phyloP scores from a whole-genome alignment of 1,284 basidiomycete species.

The Sphagnurus paluster region DNA sequence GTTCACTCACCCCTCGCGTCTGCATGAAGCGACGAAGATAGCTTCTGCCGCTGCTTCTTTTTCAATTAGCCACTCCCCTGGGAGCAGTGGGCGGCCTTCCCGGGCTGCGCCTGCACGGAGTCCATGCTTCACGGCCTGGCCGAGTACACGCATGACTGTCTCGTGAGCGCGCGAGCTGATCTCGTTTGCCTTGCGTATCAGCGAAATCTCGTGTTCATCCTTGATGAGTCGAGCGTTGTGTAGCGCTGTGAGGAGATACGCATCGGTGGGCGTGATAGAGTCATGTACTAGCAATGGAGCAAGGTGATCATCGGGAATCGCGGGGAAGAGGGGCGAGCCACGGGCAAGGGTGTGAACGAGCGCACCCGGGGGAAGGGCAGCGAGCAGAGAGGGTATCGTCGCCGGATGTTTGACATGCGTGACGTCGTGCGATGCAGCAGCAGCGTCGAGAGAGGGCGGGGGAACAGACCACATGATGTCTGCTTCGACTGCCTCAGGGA shows the following conservation, averaged over 20 bases:
- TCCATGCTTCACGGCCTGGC: constrained; percentile 63
- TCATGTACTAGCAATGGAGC: constrained; percentile 35
- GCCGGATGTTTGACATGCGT: constrained; percentile 53
- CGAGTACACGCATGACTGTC: constrained; percentile 87
- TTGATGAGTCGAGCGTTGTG: constrained; percentile 80
- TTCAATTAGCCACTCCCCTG: constrained; percentile 82
- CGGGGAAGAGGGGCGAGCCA: constrained; percentile 56
- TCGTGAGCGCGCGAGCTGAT: constrained; percentile 89
- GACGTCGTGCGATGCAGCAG: constrained; percentile 55
- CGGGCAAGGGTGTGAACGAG: constrained; percentile 66
- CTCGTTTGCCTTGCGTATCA: constrained; percentile 76
- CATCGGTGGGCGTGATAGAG: constrained; percentile 44
- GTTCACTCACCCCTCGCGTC: constrained; percentile 72
- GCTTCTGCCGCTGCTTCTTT: constrained; percentile 92
- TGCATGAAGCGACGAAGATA: constrained; percentile 84
- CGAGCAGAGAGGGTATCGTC: constrained; percentile 52
- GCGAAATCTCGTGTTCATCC: constrained; percentile 68
- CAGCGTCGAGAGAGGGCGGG: constrained; percentile 70
- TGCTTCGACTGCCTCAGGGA: constrained; percentile 69
- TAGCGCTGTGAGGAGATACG: constrained; percentile 71
- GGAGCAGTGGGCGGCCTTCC: constrained; percentile 56
- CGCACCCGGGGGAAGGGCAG: constrained; percentile 58
- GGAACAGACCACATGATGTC: constrained; percentile 87
- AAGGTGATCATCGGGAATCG: constrained; percentile 41
- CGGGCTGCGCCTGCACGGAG: constrained; percentile 46